Conservation (phyloP, 1,284 basidiomycete species). For the Salmacisia buchloeana region DNA sequence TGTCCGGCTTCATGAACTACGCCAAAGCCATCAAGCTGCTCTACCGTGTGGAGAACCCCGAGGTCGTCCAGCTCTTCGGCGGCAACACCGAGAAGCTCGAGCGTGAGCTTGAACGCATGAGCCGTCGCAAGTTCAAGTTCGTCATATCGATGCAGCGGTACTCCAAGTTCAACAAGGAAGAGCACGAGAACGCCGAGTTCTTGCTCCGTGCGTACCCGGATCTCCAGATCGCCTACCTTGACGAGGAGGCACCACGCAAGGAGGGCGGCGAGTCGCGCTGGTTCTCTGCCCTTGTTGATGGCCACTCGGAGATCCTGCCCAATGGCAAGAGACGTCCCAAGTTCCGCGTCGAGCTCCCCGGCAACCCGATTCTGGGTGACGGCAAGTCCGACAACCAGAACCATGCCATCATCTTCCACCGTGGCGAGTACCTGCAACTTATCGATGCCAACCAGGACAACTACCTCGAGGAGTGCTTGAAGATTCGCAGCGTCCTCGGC, state of each 20-base stretch:
- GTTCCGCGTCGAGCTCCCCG: slow-evolving; percentile 96
- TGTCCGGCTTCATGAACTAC: slow-evolving; percentile 99
- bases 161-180: slow-evolving; percentile 99
- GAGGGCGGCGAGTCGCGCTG: slow-evolving; percentile 91
- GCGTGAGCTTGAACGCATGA: slow-evolving; percentile 94
- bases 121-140: slow-evolving; percentile 97
- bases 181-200: slow-evolving; percentile 98
- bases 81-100: slow-evolving; percentile 97
- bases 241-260: slow-evolving; percentile 84
- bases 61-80: slow-evolving; percentile 92
- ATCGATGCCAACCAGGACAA: slow-evolving; percentile 99
- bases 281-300: slow-evolving; percentile 93
- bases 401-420: slow-evolving; percentile 97
- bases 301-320: slow-evolving; percentile 89
- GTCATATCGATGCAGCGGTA: slow-evolving; percentile 99
- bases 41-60: slow-evolving; percentile 98
- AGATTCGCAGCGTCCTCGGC: slow-evolving; percentile 95
- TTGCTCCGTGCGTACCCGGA: slow-evolving; percentile 97
- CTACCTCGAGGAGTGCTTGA: slow-evolving; percentile 98
- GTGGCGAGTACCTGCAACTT: slow-evolving; percentile 96
- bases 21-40: slow-evolving; percentile 99
- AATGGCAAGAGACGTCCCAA: slow-evolving; percentile 87
- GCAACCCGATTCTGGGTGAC: slow-evolving; percentile 97
- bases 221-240: slow-evolving; percentile 94
- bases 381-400: slow-evolving; percentile 99